Evolutionary conservation across 192 early-diverging fungal species (phyloP), one percentile per base, ranked within the genome.

Genomic region (Rhizoclosmatium sp.): DNA sequence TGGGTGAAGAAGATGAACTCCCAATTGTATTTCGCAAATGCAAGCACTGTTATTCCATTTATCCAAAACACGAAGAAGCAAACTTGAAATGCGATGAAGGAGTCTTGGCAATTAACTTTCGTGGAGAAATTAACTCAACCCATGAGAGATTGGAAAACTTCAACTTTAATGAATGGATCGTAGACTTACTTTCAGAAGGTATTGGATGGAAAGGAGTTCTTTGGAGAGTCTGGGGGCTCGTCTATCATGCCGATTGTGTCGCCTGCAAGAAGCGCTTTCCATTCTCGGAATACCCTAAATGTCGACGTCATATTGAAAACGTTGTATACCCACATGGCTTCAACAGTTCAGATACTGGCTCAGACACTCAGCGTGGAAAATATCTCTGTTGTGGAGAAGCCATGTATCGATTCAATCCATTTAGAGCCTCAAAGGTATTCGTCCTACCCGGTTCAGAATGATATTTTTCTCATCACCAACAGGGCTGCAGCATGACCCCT

Each of bases 221-320:
- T 49, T 87, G 86, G 86, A 66, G 85, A 47, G 71, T 86, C 5
- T 86, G 85, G 85, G 80, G 80, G 16, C 49, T 78, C 9, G 23
- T 83, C 39, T 60, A 86, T 59, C 78, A 83, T 61, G 47, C 76
- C 2, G 7, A 31, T 4, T 86, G 85, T 75, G n/a, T 45, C 16
- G 48, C 49, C 1, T 86, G 85, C 68, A 45, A 65, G 47, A 16
- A 64, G 44, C 41, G 51, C 3, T 82, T 85, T 56, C 49, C 81
- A 47, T 71, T 72, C 56, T 45, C n/a, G 4, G 82, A 85, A 14
- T 79, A 59, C 67, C 39, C 46, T 16, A 51, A 16, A 0, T 85
- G 84, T 68, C 44, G 49, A 1, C 31, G 74, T 21, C 84, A 85
- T 65, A 14, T 62, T 7, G 40, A 58, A 21, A 40, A 54, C n/a